Conservation (phyloP, 2,329 filamentous ascomycete genomes). For the Pestalotiopsis sp. region DNA sequence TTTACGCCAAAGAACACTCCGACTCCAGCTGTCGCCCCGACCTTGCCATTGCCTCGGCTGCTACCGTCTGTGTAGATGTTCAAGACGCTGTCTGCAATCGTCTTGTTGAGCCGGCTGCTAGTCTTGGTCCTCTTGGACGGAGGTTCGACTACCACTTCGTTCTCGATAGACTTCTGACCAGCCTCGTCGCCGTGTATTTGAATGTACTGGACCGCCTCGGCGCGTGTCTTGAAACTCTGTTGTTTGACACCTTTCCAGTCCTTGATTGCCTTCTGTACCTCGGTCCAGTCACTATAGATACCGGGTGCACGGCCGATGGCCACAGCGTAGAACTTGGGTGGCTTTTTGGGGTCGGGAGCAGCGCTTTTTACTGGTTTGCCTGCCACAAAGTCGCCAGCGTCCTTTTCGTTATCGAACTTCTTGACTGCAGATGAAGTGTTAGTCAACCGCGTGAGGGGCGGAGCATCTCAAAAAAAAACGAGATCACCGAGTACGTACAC, state of each 20-base stretch:
- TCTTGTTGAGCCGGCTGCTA: neutral
- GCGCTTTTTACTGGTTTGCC: constrained; percentile 51
- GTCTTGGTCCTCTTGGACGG: constrained; percentile 35
- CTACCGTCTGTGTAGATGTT: constrained; percentile 65
- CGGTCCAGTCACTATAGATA: constrained; percentile 65
- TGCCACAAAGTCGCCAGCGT: constrained; percentile 76
- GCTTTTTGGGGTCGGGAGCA: constrained; percentile 36
- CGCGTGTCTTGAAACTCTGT: constrained; percentile 66
- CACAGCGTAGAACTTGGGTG: constrained; percentile 59
- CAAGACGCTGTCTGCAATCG: constrained; percentile 33
- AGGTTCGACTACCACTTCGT: constrained; percentile 29
- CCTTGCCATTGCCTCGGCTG: constrained; percentile 56
- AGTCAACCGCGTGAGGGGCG: neutral
- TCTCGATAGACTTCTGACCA: constrained; percentile 41
- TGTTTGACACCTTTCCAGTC: constrained; percentile 71
- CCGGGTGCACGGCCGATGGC: constrained; percentile 59
- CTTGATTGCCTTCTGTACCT: constrained; percentile 71
- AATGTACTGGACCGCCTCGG: constrained; percentile 80
- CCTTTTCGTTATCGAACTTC: constrained; percentile 70
- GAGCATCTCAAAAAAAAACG: neutral
- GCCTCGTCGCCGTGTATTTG: constrained; percentile 43
- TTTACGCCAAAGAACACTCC: constrained; percentile 63
- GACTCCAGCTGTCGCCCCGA: constrained; percentile 57
- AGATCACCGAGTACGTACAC: constrained; percentile 52
- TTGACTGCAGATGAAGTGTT: constrained; percentile 61